Conservation (phyloP, 164 flowering plant genomes). For the Protea cynaroides region DNA sequence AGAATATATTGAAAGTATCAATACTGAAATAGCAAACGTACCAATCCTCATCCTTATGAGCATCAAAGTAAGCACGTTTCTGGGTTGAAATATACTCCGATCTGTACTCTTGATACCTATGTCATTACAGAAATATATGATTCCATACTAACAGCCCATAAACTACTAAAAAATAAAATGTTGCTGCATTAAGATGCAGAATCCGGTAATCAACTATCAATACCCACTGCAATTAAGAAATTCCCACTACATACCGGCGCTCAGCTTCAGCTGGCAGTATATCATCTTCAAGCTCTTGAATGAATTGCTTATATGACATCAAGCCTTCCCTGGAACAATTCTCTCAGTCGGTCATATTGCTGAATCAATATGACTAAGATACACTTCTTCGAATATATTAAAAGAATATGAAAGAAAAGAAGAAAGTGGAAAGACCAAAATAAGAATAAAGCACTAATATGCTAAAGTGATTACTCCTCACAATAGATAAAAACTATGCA, state of each 20-base stretch:
- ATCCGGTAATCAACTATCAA: neutral
- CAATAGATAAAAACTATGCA: too few relatives aligned
- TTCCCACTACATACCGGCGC: conserved; percentile 53
- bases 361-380: neutral
- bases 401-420: neutral
- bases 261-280: conserved; percentile 95
- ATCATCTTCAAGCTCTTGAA: conserved; percentile 99
- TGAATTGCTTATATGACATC: conserved; percentile 98
- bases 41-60: conserved; percentile 98
- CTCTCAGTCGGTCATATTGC: neutral
- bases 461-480: too few relatives aligned
- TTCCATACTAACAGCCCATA: neutral
- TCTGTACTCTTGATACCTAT: conserved; percentile 89
- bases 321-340: conserved; percentile 76
- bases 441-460: neutral
- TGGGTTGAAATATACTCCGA: conserved; percentile 94
- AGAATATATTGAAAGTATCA: too few relatives aligned
- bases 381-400: neutral
- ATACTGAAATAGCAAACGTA: conserved; percentile 15
- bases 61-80: conserved; percentile 76
- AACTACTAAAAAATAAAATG: too few relatives aligned
- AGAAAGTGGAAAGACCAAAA: neutral
- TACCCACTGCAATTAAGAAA: too few relatives aligned
- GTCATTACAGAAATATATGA: conserved; percentile 4
- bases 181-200: neutral